A percentile compares a stretch with the other conserved stretches of the same genome.
phyloP scores from a whole-genome alignment of 495 filamentous ascomycete species.

The Aspergillus biplanus region DNA sequence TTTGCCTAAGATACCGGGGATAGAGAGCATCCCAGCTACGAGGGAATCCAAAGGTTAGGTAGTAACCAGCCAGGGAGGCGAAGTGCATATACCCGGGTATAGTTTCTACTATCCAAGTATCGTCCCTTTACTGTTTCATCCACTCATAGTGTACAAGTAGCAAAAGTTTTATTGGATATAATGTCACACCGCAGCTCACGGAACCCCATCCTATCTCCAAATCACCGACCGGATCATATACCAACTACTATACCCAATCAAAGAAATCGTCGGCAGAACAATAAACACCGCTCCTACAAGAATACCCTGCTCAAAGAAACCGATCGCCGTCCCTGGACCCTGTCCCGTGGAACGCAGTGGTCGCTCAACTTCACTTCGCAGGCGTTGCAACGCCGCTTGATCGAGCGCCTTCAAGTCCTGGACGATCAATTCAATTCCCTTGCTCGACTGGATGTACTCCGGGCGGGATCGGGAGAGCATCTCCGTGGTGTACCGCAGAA shows the following conservation, averaged over 20 bases:
- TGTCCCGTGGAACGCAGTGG: neutral
- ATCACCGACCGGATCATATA: neutral
- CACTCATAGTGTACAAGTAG: too few species aligned
- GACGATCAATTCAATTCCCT: neutral
- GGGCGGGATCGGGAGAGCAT: neutral
- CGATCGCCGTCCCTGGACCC: neutral
- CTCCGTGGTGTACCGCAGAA: neutral
- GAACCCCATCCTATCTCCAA: neutral
- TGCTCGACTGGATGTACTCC: neutral
- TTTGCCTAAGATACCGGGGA: too few species aligned
- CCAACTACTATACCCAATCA: too few species aligned
- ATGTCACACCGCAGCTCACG: too few species aligned
- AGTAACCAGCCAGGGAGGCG: too few species aligned
- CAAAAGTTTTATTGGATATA: too few species aligned
- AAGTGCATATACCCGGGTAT: too few species aligned
- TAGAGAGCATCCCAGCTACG: too few species aligned
- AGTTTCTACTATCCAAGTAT: too few species aligned
- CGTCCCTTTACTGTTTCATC: too few species aligned
- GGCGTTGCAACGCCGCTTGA: neutral
- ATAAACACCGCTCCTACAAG: neutral
- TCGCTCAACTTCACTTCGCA: neutral
- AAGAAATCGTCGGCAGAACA: neutral
- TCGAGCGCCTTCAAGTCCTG: neutral
- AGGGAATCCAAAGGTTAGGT: too few species aligned
- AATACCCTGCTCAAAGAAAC: constrained; percentile 11